Evolutionary conservation across 768 basidiomycete species (phyloP).

Genomic region (Phaeolepiota aurea): DNA sequence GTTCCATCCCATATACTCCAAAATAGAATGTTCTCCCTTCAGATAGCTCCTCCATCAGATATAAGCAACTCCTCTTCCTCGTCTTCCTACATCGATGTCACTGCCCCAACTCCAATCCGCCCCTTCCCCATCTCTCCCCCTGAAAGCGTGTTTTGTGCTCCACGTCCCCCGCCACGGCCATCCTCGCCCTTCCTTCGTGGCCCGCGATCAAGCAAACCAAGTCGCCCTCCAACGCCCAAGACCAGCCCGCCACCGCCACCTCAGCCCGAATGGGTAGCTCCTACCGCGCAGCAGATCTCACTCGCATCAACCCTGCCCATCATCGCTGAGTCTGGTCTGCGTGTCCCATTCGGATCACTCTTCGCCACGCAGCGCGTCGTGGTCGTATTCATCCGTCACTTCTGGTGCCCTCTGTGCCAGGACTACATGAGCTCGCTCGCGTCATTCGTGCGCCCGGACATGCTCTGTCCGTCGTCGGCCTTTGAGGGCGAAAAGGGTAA

Average conservation of each 20-base stretch:
- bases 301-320: constrained; percentile 57
- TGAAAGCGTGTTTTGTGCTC: constrained; percentile 13
- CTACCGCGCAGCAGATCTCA: constrained; percentile 47
- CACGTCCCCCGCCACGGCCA: constrained; percentile 17
- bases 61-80: background rate
- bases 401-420: constrained; percentile 83
- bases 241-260: constrained; percentile 3
- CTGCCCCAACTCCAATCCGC: constrained; percentile 10
- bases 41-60: background rate
- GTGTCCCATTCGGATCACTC: constrained; percentile 62
- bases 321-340: constrained; percentile 57
- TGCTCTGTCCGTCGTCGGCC: constrained; percentile 16
- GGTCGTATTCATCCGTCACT: constrained; percentile 82
- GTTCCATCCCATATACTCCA: background rate
- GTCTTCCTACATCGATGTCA: constrained; percentile 14
- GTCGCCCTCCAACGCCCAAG: constrained; percentile 1
- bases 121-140: constrained; percentile 19
- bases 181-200: constrained; percentile 3
- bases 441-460: constrained; percentile 33
- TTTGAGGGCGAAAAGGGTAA: constrained; percentile 9
- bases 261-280: constrained; percentile 38
- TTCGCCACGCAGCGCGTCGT: constrained; percentile 48
- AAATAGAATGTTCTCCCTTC: background rate
- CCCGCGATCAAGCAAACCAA: constrained; percentile 4
- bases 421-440: constrained; percentile 75